Evolutionary conservation across 306 rosid genomes (phyloP).

Genomic region (Astragalus membranaceus): DNA sequence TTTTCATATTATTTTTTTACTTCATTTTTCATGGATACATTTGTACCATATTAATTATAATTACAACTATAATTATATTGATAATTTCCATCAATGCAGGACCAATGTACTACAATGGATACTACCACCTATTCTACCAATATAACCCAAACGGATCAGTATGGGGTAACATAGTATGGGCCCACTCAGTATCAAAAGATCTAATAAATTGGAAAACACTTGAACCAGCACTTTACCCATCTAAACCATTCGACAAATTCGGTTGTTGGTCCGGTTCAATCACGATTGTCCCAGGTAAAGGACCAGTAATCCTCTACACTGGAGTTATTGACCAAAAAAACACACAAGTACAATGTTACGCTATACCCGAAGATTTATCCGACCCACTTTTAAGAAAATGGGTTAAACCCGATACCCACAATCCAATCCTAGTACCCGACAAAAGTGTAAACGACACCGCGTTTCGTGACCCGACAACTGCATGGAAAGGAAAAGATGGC

Average conservation of each 20-base stretch:
- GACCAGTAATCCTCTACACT: slow-evolving; percentile 71
- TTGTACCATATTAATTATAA: too few relatives aligned
- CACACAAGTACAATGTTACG: slow-evolving; percentile 61
- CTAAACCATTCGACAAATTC: slow-evolving; percentile 61
- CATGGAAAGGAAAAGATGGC: slow-evolving; percentile 47
- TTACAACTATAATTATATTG: too few relatives aligned
- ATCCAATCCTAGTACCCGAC: slow-evolving; percentile 40
- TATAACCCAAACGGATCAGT: slow-evolving; percentile 82
- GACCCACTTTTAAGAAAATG: slow-evolving; percentile 53
- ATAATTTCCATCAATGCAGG: slow-evolving; percentile 27
- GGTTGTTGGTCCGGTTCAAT: slow-evolving; percentile 95
- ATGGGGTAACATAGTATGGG: slow-evolving; percentile 97
- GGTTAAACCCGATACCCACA: slow-evolving; percentile 57
- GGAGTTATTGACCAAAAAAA: slow-evolving; percentile 36
- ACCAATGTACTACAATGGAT: slow-evolving; percentile 66
- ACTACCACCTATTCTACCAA: slow-evolving; percentile 75
- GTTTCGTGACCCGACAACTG: slow-evolving; percentile 83
- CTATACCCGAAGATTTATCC: slow-evolving; percentile 40
- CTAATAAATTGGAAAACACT: slow-evolving; percentile 62
- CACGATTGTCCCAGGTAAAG: slow-evolving; percentile 57
- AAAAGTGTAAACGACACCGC: slow-evolving; percentile 30
- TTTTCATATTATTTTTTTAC: background rate
- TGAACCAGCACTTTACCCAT: slow-evolving; percentile 48
- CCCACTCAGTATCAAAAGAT: slow-evolving; percentile 74
- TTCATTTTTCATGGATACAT: too few relatives aligned